phyloP scores from a whole-genome alignment of 306 rosid genomes.

The Elaeagnus macrophylla region DNA sequence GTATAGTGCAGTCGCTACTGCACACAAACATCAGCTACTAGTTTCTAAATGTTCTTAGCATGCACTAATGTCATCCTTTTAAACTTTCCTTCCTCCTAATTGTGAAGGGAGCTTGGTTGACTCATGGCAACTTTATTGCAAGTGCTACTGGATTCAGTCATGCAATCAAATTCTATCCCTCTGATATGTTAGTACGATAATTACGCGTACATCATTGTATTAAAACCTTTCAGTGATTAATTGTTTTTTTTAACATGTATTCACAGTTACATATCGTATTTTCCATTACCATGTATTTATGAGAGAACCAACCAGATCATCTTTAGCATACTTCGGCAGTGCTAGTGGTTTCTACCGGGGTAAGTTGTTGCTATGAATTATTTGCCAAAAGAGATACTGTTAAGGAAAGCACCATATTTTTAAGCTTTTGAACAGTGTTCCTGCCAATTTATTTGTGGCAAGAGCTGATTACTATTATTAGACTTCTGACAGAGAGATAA shows the following conservation, averaged over 20 bases:
- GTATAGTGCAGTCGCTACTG: constrained; percentile 28
- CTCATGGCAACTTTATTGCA: constrained; percentile 75
- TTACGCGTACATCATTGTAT: neutral
- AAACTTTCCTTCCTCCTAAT: neutral
- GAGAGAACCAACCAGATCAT: constrained; percentile 71
- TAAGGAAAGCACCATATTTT: too few species aligned
- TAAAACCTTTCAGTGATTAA: constrained; percentile 1
- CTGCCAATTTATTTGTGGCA: too few species aligned
- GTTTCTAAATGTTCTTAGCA: constrained; percentile 8
- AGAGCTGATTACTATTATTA: neutral
- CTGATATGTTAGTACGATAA: constrained; percentile 56
- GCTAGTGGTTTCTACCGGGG: constrained; percentile 96
- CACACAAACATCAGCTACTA: constrained; percentile 6
- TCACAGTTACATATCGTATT: constrained; percentile 75
- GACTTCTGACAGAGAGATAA: neutral
- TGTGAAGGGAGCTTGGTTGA: constrained; percentile 66
- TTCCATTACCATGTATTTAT: constrained; percentile 82
- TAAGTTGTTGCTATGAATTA: constrained; percentile 19
- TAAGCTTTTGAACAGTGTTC: too few species aligned
- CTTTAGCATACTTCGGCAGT: constrained; percentile 43
- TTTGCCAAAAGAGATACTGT: too few species aligned
- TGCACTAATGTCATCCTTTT: neutral
- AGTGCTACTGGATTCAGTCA: constrained; percentile 60
- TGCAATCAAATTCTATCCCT: constrained; percentile 40
- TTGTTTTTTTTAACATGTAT: constrained; percentile 14